Evolutionary conservation across 1,139 yeast genomes (phyloP).

Genomic region (Zygosaccharomyces pseudobailii): DNA sequence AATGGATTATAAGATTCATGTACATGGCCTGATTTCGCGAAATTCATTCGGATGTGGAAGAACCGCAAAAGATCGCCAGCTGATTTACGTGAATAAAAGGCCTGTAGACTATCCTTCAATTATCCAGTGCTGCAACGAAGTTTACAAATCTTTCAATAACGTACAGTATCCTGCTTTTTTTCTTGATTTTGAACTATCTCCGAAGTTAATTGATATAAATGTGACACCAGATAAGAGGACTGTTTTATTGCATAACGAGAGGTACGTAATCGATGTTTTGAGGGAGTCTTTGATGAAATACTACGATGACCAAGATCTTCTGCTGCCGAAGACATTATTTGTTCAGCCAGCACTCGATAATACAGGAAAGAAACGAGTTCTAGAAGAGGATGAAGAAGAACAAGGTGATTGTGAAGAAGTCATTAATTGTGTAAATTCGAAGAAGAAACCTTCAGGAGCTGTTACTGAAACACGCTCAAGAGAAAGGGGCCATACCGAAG

Average conservation of each 20-base stretch:
- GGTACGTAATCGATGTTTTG: conserved; percentile 48
- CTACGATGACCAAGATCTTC: conserved; percentile 45
- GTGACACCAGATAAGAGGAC: conserved; percentile 87
- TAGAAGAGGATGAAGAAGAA: conserved; percentile 8
- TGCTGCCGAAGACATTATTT: conserved; percentile 24
- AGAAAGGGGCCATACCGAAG: neutral
- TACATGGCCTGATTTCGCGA: conserved; percentile 65
- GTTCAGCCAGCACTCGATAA: conserved; percentile 7
- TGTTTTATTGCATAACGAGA: conserved; percentile 65
- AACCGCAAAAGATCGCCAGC: conserved; percentile 67
- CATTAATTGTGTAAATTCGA: neutral
- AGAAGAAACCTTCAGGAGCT: neutral
- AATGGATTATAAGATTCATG: conserved; percentile 32
- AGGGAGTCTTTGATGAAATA: conserved; percentile 40
- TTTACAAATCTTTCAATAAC: conserved; percentile 64
- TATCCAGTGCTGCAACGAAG: conserved; percentile 61
- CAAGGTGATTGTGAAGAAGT: conserved; percentile 7
- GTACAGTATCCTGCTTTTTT: conserved; percentile 73
- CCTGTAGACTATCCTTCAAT: conserved; percentile 63
- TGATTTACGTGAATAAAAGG: conserved; percentile 64
- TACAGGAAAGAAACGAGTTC: neutral
- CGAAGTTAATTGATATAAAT: conserved; percentile 65
- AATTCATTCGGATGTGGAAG: conserved; percentile 77
- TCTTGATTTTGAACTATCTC: conserved; percentile 51
- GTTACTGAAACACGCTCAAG: neutral